phyloP scores from a whole-genome alignment of 495 filamentous ascomycete species.

The Penicillium roqueforti region DNA sequence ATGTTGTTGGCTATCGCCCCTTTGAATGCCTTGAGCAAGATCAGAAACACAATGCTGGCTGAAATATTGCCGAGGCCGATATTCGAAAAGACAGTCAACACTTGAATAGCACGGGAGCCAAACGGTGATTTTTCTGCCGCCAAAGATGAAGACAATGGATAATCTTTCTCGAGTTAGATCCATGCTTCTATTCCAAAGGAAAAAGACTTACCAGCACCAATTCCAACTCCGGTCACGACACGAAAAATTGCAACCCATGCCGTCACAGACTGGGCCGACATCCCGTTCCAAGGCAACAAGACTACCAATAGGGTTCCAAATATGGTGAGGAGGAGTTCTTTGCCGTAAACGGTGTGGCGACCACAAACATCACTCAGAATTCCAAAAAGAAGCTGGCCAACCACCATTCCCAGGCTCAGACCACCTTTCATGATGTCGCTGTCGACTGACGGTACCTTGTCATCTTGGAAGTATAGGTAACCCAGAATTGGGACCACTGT shows the following conservation, averaged over 20 bases:
- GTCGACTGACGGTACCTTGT: slow-evolving; percentile 12
- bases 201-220: slow-evolving; percentile 9
- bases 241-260: slow-evolving; percentile 21
- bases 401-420: slow-evolving; percentile 16
- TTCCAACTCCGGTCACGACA: slow-evolving; percentile 17
- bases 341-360: slow-evolving; percentile 14
- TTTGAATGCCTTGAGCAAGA: slow-evolving; percentile 18
- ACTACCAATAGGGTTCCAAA: slow-evolving; percentile 18
- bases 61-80: slow-evolving; percentile 17
- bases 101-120: slow-evolving; percentile 14
- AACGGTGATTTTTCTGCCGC: slow-evolving; percentile 17
- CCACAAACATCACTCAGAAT: slow-evolving; percentile 14
- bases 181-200: neutral
- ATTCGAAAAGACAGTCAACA: slow-evolving; percentile 14
- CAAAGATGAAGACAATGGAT: slow-evolving; percentile 18
- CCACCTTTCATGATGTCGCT: slow-evolving; percentile 20
- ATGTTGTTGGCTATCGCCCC: slow-evolving; percentile 5
- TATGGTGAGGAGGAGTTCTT: slow-evolving; percentile 13
- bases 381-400: slow-evolving; percentile 14
- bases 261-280: slow-evolving; percentile 11
- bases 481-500: slow-evolving; percentile 14
- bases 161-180: slow-evolving; percentile 9
- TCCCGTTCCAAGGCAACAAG: slow-evolving; percentile 17
- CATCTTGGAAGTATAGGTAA: slow-evolving; percentile 16
- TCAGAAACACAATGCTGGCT: slow-evolving; percentile 18